Conservation (phyloP, 164 flowering plant genomes). For the Amborella trichopoda region DNA sequence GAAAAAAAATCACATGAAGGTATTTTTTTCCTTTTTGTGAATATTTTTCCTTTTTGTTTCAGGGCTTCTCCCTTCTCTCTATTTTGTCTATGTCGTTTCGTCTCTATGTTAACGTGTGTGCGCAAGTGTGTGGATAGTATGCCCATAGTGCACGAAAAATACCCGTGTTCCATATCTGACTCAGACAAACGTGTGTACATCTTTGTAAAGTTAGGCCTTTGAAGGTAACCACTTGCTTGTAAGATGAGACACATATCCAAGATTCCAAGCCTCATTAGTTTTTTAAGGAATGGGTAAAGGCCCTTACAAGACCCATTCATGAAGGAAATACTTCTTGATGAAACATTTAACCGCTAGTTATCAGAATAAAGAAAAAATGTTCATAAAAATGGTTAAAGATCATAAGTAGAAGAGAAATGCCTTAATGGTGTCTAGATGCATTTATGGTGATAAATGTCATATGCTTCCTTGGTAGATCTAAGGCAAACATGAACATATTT, state of each 20-base stretch:
- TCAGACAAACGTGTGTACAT: neutral
- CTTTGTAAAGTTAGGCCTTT: neutral
- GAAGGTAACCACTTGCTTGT: neutral
- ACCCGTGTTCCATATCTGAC: neutral
- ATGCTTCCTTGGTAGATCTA: too few relatives aligned
- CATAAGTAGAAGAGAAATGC: too few relatives aligned
- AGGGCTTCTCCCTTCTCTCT: neutral
- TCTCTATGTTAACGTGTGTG: neutral
- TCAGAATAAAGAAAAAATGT: neutral
- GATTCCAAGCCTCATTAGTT: neutral
- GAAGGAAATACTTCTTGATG: neutral
- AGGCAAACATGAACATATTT: too few relatives aligned
- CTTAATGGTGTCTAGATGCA: too few relatives aligned
- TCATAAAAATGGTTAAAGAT: neutral
- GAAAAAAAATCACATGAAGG: too few relatives aligned
- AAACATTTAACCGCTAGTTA: neutral
- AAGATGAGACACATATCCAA: neutral
- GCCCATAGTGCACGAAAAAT: neutral
- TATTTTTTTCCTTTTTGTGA: neutral
- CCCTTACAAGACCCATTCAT: neutral
- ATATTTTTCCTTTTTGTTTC: neutral
- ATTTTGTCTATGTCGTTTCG: neutral
- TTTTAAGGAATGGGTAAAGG: neutral
- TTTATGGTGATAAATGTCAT: too few relatives aligned
- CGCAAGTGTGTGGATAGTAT: neutral